Base-by-base conservation (phyloP, 305 asterid species). In the Solanum hybrid region DNA sequence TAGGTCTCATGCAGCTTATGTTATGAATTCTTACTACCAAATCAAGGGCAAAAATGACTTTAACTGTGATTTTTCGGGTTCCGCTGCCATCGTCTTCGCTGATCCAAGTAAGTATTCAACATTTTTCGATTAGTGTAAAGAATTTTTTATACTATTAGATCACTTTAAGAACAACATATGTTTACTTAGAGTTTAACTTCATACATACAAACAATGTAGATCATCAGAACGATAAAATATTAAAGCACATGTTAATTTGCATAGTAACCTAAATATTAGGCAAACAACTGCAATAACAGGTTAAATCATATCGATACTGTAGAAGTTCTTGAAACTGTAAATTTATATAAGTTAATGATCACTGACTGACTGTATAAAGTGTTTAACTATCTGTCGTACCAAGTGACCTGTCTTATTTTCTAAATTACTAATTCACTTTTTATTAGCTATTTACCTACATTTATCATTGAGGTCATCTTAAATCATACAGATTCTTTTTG, bases 21-120 rank as follows among this genome's bases (percentile, higher is more conserved):
- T 85, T 77, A 95, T 95, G 98, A 95, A 95, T 37, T 85, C 94
- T 19, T 95, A 84, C 92, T 95, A 92, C 51, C 98, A 95, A 87
- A 56, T 78, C 0, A 90, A 93, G 26, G 96, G 98, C 8, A 93
- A 91, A 7, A 85, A 91, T 37, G 94, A 91, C 84, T 90, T 60
- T 90, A 73, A 94, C 71, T 96, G 99, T 56, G 92, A 93, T 75
- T 96, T 96, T 89, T 86, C 92, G 1, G 93, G 92, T 45, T 90
- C 95, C 6, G 99, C 93, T 17, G 64, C 66, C 32, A 17, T 95
- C 9, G 91, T 92, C 76, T 56, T 86, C 2, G 35, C 89, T 5
- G 94, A 95, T 89, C 99, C 96, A 27, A 95, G 99, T 95, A 94
- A 87, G 87, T 42, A 42, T 4, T 40, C 13, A 7, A 11, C 10